These are phyloP conservation scores for Lunasporangiospora selenospora DNA, from an alignment of 192 early-diverging fungal genomes.

Conservation along the genomic window DNA sequence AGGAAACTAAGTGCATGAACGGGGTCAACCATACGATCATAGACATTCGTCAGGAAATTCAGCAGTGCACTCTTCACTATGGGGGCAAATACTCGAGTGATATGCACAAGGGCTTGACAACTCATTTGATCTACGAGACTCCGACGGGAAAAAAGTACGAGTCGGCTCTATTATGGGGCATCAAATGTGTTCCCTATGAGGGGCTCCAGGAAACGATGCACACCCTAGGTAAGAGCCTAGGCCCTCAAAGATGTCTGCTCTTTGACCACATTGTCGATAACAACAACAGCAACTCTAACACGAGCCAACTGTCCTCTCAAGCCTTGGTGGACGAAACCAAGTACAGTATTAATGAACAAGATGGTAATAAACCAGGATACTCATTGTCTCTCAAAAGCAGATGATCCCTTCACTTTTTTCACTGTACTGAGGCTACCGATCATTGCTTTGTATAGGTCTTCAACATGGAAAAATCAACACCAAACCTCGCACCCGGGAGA, in stretches of 20 bases:
- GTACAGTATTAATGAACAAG: background rate
- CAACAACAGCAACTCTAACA: too few relatives aligned
- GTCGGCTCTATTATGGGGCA: conserved; percentile 27
- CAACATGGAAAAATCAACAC: too few relatives aligned
- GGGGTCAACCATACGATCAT: too few relatives aligned
- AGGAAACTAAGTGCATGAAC: too few relatives aligned
- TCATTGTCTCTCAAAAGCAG: too few relatives aligned
- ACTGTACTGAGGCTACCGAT: too few relatives aligned
- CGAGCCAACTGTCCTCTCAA: background rate
- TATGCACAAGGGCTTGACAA: conserved; percentile 20
- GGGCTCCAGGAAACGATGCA: conserved; percentile 18
- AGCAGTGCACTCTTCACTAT: conserved; percentile 10
- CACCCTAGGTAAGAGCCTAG: conserved; percentile 9
- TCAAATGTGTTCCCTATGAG: conserved; percentile 14
- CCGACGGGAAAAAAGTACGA: conserved; percentile 21
- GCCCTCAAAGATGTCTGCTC: background rate
- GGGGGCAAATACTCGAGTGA: conserved; percentile 36
- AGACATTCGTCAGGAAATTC: conserved; percentile 16
- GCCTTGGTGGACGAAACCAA: conserved; percentile 14
- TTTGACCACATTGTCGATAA: background rate
- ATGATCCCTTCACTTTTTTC: too few relatives aligned
- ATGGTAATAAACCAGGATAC: too few relatives aligned
- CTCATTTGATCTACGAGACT: conserved; percentile 26
- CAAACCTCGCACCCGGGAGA: too few relatives aligned
- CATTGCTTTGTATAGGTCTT: too few relatives aligned